Percentiles rank a stretch among this genome's conserved stretches.
phyloP scores from a whole-genome alignment of 371 early-diverging fungal species.

The Phascolomyces articulosus region DNA sequence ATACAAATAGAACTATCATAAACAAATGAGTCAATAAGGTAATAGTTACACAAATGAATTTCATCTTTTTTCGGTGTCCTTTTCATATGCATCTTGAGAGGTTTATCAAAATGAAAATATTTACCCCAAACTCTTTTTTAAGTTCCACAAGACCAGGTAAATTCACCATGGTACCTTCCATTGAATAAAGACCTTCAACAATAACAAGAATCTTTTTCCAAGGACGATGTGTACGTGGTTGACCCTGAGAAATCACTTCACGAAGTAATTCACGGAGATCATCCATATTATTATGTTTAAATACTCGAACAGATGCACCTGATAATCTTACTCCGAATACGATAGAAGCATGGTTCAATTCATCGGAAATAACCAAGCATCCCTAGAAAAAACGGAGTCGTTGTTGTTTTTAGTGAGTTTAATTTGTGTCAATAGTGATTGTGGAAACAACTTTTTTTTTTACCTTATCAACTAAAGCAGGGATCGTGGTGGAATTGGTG shows the following conservation, averaged over 20 bases:
- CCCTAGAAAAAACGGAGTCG: conserved; percentile 40
- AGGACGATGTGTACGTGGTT: conserved; percentile 97
- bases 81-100: neutral
- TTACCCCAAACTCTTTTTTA: conserved; percentile 88
- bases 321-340: conserved; percentile 96
- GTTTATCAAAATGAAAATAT: conserved; percentile 34
- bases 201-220: conserved; percentile 99
- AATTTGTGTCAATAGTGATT: neutral
- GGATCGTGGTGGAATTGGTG: conserved; percentile 98
- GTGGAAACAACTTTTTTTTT: neutral
- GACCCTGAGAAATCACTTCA: conserved; percentile 96
- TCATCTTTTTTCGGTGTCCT: neutral
- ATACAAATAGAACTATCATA: conserved; percentile 91
- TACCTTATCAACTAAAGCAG: conserved; percentile 87
- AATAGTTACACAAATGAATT: no score
- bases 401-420: neutral
- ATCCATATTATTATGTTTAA: conserved; percentile 91
- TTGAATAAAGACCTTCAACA: conserved; percentile 98
- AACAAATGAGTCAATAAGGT: neutral
- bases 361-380: conserved; percentile 96
- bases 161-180: conserved; percentile 97
- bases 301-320: conserved; percentile 95
- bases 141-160: conserved; percentile 92
- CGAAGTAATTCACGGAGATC: conserved; percentile 90
- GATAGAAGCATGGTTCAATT: conserved; percentile 97